A percentile compares a stretch with the other conserved stretches of the same genome.
These are phyloP conservation scores for Phytophthora boehmeriae DNA, from an alignment of 352 stramenopile species.

Conservation along the genomic window DNA sequence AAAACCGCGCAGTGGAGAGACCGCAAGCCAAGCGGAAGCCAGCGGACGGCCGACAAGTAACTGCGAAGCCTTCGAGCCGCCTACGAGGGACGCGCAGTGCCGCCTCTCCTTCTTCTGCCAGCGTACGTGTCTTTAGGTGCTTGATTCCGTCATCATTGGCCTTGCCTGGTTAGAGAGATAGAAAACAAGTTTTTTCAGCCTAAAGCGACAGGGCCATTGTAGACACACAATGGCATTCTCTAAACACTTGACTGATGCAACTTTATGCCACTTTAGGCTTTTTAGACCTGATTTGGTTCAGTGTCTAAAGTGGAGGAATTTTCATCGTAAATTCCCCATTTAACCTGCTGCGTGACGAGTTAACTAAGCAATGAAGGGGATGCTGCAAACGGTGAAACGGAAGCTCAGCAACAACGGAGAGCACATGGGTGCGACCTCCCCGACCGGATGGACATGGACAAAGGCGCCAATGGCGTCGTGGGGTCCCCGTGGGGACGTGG, in stretches of 20 bases:
- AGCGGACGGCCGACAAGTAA: slow-evolving; percentile 26
- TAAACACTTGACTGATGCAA: neutral
- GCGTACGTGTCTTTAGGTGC: slow-evolving; percentile 18
- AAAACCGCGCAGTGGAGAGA: slow-evolving; percentile 40
- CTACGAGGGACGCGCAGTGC: slow-evolving; percentile 11
- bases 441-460: slow-evolving; percentile 70
- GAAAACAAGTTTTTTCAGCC: neutral
- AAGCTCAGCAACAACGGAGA: slow-evolving; percentile 89
- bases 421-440: slow-evolving; percentile 56
- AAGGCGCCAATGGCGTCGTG: slow-evolving; percentile 16
- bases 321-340: too few species aligned
- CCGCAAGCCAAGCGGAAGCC: slow-evolving; percentile 13
- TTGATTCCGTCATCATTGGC: too few species aligned
- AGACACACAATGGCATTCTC: too few species aligned
- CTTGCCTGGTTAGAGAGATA: too few species aligned
- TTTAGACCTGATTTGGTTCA: slow-evolving; percentile 4
- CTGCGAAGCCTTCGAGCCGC: slow-evolving; percentile 19
- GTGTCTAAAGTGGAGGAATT: too few species aligned
- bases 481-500: slow-evolving; percentile 71
- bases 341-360: slow-evolving; percentile 13
- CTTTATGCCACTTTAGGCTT: slow-evolving; percentile 5
- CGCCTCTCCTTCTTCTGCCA: slow-evolving; percentile 10
- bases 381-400: slow-evolving; percentile 90
- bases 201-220: neutral
- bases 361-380: slow-evolving; percentile 84